These are phyloP conservation scores for Sphagnum magellanicum DNA, from an alignment of 228 moss, liverwort and hornwort species.

Conservation along the genomic window DNA sequence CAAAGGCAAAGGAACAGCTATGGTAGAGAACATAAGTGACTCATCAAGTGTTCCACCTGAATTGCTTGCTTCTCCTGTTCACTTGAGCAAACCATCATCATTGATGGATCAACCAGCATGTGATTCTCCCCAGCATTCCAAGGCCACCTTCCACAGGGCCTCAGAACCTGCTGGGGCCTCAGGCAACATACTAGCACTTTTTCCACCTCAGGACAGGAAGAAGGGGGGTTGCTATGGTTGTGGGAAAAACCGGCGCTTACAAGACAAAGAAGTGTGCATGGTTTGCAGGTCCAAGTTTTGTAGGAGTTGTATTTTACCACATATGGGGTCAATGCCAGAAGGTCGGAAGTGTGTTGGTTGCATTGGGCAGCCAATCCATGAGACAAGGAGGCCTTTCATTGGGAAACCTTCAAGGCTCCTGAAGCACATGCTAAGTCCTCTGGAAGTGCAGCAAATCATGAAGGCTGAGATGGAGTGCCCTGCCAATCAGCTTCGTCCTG, in stretches of 20 bases:
- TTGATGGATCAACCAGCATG: constrained; percentile 22
- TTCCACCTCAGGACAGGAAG: constrained; percentile 43
- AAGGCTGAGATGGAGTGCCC: constrained; percentile 92
- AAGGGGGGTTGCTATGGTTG: constrained; percentile 80
- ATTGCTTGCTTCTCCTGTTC: constrained; percentile 10
- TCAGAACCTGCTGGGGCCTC: constrained; percentile 24
- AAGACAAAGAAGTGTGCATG: constrained; percentile 86
- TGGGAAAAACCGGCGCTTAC: constrained; percentile 61
- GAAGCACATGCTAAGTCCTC: constrained; percentile 65
- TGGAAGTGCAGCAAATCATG: constrained; percentile 94
- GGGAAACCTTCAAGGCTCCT: constrained; percentile 86
- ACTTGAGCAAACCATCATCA: constrained; percentile 23
- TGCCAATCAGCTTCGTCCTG: constrained; percentile 82
- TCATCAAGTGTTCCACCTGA: constrained; percentile 19
- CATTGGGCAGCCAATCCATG: constrained; percentile 72
- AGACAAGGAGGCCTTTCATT: constrained; percentile 60
- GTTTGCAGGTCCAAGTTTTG: constrained; percentile 81
- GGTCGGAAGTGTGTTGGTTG: constrained; percentile 85
- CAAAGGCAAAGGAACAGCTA: constrained; percentile 17
- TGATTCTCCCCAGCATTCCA: constrained; percentile 17
- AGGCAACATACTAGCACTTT: constrained; percentile 3
- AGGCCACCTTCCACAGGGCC: constrained; percentile 34
- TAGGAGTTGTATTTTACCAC: constrained; percentile 63
- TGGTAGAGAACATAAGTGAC: constrained; percentile 18
- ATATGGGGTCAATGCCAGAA: constrained; percentile 99